phyloP scores from a whole-genome alignment of 2,329 filamentous ascomycete genomes.

The Rhynchosporium secalis region DNA sequence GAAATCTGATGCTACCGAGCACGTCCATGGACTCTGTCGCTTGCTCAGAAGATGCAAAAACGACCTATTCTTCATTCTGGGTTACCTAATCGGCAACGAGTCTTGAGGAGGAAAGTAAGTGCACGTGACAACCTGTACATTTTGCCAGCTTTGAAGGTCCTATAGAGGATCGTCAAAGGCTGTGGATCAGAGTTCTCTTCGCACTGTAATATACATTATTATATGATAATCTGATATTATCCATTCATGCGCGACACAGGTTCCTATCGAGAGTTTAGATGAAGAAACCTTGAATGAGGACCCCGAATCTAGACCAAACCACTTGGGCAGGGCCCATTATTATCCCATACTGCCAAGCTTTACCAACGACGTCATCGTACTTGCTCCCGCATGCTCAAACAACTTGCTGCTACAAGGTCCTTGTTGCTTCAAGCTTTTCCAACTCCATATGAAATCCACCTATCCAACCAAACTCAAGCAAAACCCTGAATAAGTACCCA shows the following conservation, averaged over 20 bases:
- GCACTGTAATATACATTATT: no score
- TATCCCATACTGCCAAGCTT: not conserved
- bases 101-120: no score
- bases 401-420: no score
- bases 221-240: not conserved
- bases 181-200: no score
- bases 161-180: no score
- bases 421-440: not conserved
- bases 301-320: constrained; percentile 10
- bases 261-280: not conserved
- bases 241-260: not conserved
- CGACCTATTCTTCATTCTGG: no score
- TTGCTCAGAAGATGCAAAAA: no score
- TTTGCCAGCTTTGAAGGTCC: no score
- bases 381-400: constrained; percentile 7
- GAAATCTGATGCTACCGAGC: no score
- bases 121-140: no score
- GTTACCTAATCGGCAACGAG: no score
- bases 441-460: constrained; percentile 5
- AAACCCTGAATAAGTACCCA: constrained; percentile 16
- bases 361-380: constrained; percentile 14
- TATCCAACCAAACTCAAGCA: constrained; percentile 14
- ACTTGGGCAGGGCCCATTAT: not conserved
- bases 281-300: not conserved
- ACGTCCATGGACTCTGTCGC: no score